Conservation (phyloP, 495 filamentous ascomycete genomes). For the Talaromyces nanjingensis region DNA sequence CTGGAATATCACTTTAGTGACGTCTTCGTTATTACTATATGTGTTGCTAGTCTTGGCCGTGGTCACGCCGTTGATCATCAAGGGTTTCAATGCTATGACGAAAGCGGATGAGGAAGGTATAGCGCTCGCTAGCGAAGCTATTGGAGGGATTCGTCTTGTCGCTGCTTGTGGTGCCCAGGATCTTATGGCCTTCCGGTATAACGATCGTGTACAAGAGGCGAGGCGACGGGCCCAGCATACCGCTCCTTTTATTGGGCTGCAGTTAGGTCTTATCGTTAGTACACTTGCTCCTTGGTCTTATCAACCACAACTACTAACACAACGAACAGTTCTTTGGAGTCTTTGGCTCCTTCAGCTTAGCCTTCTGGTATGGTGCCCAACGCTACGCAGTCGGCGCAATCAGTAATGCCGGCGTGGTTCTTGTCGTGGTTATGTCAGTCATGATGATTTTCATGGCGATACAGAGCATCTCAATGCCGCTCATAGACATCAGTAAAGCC, state of each 20-base stretch:
- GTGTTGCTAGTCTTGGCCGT: slow-evolving; percentile 17
- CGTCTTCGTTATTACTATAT: slow-evolving; percentile 16
- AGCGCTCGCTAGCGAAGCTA: slow-evolving; percentile 11
- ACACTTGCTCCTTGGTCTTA: background rate
- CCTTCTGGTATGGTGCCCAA: slow-evolving; percentile 1
- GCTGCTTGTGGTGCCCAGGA: slow-evolving; percentile 9
- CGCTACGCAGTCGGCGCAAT: background rate
- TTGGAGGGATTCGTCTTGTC: slow-evolving; percentile 10
- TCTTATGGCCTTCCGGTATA: slow-evolving; percentile 15
- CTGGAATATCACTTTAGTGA: slow-evolving; percentile 28
- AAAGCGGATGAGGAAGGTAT: slow-evolving; percentile 2
- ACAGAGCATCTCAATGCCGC: background rate
- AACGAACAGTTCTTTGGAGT: slow-evolving; percentile 1
- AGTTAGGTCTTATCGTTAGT: background rate
- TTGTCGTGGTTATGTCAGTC: background rate
- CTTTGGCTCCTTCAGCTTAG: background rate
- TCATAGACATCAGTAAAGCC: background rate
- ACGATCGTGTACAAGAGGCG: background rate
- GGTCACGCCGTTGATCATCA: slow-evolving; percentile 10
- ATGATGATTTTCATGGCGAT: slow-evolving; percentile 1
- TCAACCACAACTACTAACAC: background rate
- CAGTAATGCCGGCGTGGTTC: background rate
- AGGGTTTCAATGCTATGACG: background rate
- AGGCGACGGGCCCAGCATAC: background rate
- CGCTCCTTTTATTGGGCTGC: background rate